Percentiles rank a stretch among this genome's conserved stretches.
phyloP scores from a whole-genome alignment of 169 alveolate genomes.

The Amoebophrya sp. region DNA sequence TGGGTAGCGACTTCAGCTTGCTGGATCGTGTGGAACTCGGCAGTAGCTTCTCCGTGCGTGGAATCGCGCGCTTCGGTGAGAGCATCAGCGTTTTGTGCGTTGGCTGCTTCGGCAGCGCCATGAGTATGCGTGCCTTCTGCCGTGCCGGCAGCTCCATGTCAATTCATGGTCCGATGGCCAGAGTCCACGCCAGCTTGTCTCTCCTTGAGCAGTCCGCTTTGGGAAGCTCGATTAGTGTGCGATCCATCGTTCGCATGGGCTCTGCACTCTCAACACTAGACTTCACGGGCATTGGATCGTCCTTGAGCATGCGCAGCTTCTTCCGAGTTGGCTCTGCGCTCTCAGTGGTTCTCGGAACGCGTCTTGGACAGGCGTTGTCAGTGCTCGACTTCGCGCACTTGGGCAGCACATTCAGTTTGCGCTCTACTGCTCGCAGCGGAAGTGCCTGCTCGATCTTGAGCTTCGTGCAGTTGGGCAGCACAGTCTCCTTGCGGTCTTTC shows the following conservation, averaged over 20 bases:
- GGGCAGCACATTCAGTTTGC: conserved; percentile 9
- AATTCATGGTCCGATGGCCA: background rate
- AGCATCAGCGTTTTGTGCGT: background rate
- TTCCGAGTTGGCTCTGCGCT: background rate
- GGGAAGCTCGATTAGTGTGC: background rate
- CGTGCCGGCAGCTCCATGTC: conserved; percentile 17
- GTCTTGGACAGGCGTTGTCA: background rate
- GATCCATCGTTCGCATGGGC: background rate
- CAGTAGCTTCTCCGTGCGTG: background rate
- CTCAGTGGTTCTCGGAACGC: no score
- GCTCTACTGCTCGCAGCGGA: background rate
- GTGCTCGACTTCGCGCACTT: background rate
- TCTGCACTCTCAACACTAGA: background rate
- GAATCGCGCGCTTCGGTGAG: conserved; percentile 1
- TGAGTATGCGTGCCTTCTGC: background rate
- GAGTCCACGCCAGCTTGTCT: background rate
- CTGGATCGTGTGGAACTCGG: background rate
- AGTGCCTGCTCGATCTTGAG: background rate
- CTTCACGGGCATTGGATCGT: background rate
- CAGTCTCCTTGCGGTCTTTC: conserved; percentile 24
- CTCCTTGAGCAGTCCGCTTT: background rate
- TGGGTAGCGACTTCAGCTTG: background rate
- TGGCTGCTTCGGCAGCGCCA: background rate
- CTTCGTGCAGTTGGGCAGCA: background rate
- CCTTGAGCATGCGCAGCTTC: background rate